Conservation (phyloP, 495 filamentous ascomycete species). For the Amniculicola lignicola region DNA sequence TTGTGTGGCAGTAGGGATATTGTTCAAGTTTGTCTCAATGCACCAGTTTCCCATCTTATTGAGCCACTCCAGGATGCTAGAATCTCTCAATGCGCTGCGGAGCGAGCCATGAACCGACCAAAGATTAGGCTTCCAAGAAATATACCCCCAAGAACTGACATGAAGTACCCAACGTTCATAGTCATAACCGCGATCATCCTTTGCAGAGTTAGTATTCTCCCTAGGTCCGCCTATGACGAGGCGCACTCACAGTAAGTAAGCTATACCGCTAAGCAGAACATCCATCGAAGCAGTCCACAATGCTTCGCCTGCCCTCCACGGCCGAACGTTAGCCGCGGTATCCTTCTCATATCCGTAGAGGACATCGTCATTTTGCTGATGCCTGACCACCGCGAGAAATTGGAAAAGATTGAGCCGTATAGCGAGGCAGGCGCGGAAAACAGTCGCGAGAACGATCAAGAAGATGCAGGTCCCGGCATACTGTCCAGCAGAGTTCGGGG, state of each 20-base stretch:
- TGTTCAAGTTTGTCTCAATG: no score
- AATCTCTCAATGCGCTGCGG: slow-evolving; percentile 9
- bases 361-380: slow-evolving; percentile 49
- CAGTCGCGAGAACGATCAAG: slow-evolving; percentile 63
- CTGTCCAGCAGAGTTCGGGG: slow-evolving; percentile 57
- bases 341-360: slow-evolving; percentile 43
- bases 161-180: slow-evolving; percentile 92
- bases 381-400: slow-evolving; percentile 49
- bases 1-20: no score
- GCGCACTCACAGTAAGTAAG: slow-evolving; percentile 77
- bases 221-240: not conserved
- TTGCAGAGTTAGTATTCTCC: slow-evolving; percentile 4
- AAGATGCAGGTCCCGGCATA: slow-evolving; percentile 87
- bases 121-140: slow-evolving; percentile 79
- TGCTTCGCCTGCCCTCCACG: slow-evolving; percentile 77
- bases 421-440: slow-evolving; percentile 67
- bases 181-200: slow-evolving; percentile 99
- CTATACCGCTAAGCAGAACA: slow-evolving; percentile 66
- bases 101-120: slow-evolving; percentile 56
- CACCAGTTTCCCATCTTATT: no score
- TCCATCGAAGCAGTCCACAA: slow-evolving; percentile 66
- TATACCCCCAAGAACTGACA: slow-evolving; percentile 74
- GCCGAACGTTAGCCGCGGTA: slow-evolving; percentile 48
- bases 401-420: slow-evolving; percentile 34
- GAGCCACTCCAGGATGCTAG: no score